Evolutionary conservation across 495 filamentous ascomycete species (phyloP).

Genomic region (Aspergillus steynii): DNA sequence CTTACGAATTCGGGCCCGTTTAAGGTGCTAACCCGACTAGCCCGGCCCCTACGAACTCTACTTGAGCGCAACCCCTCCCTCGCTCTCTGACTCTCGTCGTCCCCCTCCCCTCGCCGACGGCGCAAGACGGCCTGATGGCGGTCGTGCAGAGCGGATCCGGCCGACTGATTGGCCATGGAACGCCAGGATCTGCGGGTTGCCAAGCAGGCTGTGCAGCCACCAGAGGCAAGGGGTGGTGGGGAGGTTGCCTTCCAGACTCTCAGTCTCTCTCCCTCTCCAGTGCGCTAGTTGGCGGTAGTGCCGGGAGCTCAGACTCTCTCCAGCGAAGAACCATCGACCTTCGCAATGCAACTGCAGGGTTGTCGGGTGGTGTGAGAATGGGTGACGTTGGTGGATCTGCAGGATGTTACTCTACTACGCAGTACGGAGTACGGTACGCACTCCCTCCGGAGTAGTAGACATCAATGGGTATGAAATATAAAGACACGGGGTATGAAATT

Average conservation of each 20-base stretch:
- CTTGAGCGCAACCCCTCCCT: too few relatives aligned
- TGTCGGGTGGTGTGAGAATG: background rate
- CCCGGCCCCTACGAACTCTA: too few relatives aligned
- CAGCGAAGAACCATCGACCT: too few relatives aligned
- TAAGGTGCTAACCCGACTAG: background rate
- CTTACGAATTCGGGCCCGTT: constrained; percentile 4
- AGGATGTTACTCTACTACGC: too few relatives aligned
- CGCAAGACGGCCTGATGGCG: constrained; percentile 24
- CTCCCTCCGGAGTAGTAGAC: too few relatives aligned
- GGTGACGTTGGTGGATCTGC: too few relatives aligned
- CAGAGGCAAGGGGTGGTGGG: constrained; percentile 20
- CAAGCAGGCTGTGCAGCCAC: constrained; percentile 25
- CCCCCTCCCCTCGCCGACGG: constrained; percentile 1
- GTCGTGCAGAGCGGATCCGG: background rate
- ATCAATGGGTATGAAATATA: too few relatives aligned
- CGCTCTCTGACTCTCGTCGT: too few relatives aligned
- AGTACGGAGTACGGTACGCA: too few relatives aligned
- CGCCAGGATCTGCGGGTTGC: constrained; percentile 25
- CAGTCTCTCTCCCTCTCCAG: too few relatives aligned
- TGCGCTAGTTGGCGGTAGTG: too few relatives aligned
- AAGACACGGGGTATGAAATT: background rate
- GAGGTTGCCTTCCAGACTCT: constrained; percentile 5
- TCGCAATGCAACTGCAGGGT: constrained; percentile 5
- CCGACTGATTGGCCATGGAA: constrained; percentile 12
- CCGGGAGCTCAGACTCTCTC: too few relatives aligned